These are phyloP conservation scores for Cucurbita pepo DNA, from an alignment of 306 rosid species.

Conservation along the genomic window DNA sequence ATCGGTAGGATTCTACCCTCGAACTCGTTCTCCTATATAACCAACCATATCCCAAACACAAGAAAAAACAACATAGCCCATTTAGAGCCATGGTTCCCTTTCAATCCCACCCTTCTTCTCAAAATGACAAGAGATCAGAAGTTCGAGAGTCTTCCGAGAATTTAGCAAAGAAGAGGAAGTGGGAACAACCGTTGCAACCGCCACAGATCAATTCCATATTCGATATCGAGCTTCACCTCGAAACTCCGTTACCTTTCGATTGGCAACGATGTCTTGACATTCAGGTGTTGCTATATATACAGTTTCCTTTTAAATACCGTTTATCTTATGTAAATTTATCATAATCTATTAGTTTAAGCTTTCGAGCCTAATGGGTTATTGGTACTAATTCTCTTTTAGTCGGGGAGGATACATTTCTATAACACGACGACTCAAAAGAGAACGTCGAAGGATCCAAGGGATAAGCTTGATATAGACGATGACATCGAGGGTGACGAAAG, in stretches of 20 bases:
- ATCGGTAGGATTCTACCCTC: not conserved
- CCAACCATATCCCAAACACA: not conserved
- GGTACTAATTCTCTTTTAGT: not conserved
- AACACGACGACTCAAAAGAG: constrained; percentile 3
- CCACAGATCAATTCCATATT: not conserved
- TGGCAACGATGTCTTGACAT: constrained; percentile 9
- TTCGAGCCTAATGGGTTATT: too few relatives aligned
- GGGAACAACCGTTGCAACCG: not conserved
- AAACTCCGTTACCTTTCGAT: constrained; percentile 4
- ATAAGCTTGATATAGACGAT: not conserved
- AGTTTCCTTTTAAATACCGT: not conserved
- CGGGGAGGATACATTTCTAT: constrained; percentile 7
- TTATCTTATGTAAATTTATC: too few relatives aligned
- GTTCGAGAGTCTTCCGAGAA: not conserved
- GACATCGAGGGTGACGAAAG: not conserved
- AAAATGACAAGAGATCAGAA: constrained; percentile 4
- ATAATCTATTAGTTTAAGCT: too few relatives aligned
- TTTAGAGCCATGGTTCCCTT: constrained; percentile 4
- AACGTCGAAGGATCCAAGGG: constrained; percentile 7
- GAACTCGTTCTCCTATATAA: not conserved
- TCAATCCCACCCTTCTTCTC: constrained; percentile 1
- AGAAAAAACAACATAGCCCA: not conserved
- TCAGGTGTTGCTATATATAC: not conserved
- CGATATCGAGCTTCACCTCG: constrained; percentile 11
- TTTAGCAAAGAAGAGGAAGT: constrained; percentile 7